A percentile compares a stretch with the other conserved stretches of the same genome.
phyloP scores from a whole-genome alignment of 352 stramenopile genomes.

The Peronospora belbahrii region DNA sequence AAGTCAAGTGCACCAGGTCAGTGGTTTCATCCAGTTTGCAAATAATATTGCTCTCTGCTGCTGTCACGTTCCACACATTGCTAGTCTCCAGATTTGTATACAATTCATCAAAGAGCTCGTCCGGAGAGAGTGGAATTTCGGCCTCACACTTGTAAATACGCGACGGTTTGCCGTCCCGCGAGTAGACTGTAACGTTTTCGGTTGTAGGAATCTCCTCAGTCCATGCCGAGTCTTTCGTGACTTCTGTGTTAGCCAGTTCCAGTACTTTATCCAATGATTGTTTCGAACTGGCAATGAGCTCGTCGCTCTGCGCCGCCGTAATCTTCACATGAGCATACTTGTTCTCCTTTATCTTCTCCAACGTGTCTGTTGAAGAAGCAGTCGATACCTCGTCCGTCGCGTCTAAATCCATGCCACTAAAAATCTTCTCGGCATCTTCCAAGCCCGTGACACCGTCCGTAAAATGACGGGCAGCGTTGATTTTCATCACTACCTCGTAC shows the following conservation, averaged over 20 bases:
- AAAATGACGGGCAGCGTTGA: conserved; percentile 17
- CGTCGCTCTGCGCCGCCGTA: conserved; percentile 33
- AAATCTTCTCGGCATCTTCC: conserved; percentile 30
- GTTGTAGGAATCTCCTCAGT: conserved; percentile 51
- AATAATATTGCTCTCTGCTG: conserved; percentile 68
- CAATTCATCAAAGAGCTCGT: conserved; percentile 76
- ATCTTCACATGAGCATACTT: conserved; percentile 38
- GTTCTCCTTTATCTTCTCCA: conserved; percentile 14
- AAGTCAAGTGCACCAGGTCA: conserved; percentile 63
- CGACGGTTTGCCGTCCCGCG: conserved; percentile 62
- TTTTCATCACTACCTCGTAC: conserved; percentile 38
- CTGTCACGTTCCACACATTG: conserved; percentile 68
- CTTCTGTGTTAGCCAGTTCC: conserved; percentile 36
- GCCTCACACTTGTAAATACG: conserved; percentile 73
- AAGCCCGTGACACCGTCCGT: conserved; percentile 23
- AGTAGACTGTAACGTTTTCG: conserved; percentile 54
- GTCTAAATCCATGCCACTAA: conserved; percentile 31
- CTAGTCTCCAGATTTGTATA: conserved; percentile 70
- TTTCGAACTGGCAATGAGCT: conserved; percentile 41
- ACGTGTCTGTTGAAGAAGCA: background rate
- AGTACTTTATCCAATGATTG: conserved; percentile 48
- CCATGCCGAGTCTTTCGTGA: conserved; percentile 47
- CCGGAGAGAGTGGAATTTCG: conserved; percentile 53
- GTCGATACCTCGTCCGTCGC: conserved; percentile 11
- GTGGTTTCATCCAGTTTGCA: conserved; percentile 60